Evolutionary conservation across 768 basidiomycete species (phyloP), one percentile per base, ranked within the genome.

Genomic region (Tulasnella sp.): DNA sequence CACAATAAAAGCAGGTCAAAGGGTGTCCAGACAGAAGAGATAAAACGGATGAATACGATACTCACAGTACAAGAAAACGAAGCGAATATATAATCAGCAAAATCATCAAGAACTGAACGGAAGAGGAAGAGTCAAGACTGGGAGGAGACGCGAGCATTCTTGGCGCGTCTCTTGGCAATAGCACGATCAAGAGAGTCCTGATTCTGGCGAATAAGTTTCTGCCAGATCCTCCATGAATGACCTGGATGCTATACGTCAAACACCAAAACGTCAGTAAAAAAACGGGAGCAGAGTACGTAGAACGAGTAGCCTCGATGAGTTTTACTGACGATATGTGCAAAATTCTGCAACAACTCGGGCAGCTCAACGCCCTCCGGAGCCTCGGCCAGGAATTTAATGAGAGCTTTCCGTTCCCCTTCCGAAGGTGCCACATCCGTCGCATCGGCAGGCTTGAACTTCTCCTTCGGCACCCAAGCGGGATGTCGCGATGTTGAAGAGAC

Each of bases 371-470:
- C 53, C 9, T 58, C 56, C 19, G 56, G 56, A 5, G 56, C 56
- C 25, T 58, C 56, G n/a, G 56, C 56, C 56, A 58, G 27, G 34
- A 59, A 59, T 29, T 42, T 29, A 29, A 59, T 59, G 38, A 59
- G 57, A 31, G 45, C 46, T 1, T 46, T 30, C 17, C 49, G 46
- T 10, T 59, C 46, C 21, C 30, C 57, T 49, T 59, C 57, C 25
- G 46, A 34, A 38, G 34, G 34, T 15, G 34, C 34, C 12, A 59
- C 57, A 51, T 49, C 41, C 34, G 22, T 19, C 29, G 31, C 48
- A 17, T 19, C 27, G 31, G 46, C 27, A 3, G 29, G 19, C 31
- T 59, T 59, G 30, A n/a, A 41, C 4, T 5, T 21, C 19, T 59
- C 57, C 42, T 49, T 49, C 24, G 57, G 48, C 49, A 29, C 43